Evolutionary conservation across 352 stramenopile genomes (phyloP).

Genomic region (Thalassiosira delicatula): DNA sequence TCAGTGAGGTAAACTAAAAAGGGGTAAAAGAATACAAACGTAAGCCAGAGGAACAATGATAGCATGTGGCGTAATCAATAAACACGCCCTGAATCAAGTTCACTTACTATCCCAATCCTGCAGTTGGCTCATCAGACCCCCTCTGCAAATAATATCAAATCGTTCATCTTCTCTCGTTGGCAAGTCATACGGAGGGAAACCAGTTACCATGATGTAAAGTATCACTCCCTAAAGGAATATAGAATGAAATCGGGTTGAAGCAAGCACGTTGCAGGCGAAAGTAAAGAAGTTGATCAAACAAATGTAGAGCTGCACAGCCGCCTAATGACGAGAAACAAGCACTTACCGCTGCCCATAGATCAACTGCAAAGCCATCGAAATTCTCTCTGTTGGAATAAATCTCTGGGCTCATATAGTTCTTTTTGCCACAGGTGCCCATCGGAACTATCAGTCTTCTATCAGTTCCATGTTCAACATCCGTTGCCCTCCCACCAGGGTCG

Average conservation of each 20-base stretch:
- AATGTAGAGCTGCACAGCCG: neutral
- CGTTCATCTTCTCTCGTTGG: conserved; percentile 88
- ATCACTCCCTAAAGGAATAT: conserved; percentile 85
- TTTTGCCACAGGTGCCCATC: conserved; percentile 88
- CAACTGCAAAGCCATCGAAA: conserved; percentile 92
- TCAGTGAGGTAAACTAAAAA: conserved; percentile 66
- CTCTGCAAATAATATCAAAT: conserved; percentile 87
- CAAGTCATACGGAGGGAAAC: conserved; percentile 92
- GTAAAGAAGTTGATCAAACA: too few relatives aligned
- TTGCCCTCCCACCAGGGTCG: conserved; percentile 38
- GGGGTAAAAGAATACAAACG: neutral
- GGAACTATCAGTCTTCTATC: conserved; percentile 76
- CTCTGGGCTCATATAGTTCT: conserved; percentile 97
- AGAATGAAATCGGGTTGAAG: neutral
- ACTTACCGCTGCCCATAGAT: conserved; percentile 89
- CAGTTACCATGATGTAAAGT: conserved; percentile 95
- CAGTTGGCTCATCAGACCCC: conserved; percentile 73
- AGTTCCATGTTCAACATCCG: conserved; percentile 66
- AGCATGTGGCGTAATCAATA: neutral
- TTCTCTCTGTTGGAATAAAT: conserved; percentile 75
- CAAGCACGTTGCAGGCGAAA: too few relatives aligned
- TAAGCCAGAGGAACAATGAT: conserved; percentile 5
- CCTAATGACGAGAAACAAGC: conserved; percentile 28
- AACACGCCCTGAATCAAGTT: neutral
- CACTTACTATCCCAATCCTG: conserved; percentile 73